These are phyloP conservation scores for Brassica hybrid DNA, from an alignment of 441 rosid genomes.

Conservation along the genomic window DNA sequence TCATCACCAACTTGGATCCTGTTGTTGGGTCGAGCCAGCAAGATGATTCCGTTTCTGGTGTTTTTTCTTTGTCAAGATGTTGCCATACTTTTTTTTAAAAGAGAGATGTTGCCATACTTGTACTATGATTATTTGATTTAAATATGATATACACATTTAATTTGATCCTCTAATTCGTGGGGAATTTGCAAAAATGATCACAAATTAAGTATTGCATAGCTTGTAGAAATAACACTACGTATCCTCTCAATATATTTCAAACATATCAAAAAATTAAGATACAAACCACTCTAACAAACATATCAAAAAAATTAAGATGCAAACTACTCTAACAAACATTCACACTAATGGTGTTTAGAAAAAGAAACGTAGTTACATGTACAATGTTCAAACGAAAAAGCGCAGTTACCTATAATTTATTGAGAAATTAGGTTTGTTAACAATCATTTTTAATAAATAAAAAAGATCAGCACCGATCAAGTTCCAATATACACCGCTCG, in stretches of 20 bases:
- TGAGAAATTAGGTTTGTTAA: too few relatives aligned
- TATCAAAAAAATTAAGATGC: neutral
- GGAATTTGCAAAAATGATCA: constrained; percentile 1
- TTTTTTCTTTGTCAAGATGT: neutral
- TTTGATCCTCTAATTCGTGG: neutral
- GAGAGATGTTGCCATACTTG: neutral
- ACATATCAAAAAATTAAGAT: neutral
- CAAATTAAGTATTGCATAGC: neutral
- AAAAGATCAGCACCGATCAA: neutral
- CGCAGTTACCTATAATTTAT: neutral
- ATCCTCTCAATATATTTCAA: neutral
- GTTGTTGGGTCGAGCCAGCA: constrained; percentile 9
- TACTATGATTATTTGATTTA: neutral
- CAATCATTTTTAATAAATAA: neutral
- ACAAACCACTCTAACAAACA: neutral
- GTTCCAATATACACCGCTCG: neutral
- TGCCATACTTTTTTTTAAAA: neutral
- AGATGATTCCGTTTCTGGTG: neutral
- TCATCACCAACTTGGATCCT: neutral
- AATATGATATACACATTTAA: neutral
- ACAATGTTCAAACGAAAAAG: too few relatives aligned
- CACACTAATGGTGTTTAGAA: neutral
- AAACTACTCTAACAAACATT: neutral
- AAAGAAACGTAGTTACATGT: neutral
- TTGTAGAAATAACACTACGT: neutral